These are phyloP conservation scores for Elsinoe fawcettii DNA, from an alignment of 2,329 filamentous ascomycete genomes.

Conservation along the genomic window DNA sequence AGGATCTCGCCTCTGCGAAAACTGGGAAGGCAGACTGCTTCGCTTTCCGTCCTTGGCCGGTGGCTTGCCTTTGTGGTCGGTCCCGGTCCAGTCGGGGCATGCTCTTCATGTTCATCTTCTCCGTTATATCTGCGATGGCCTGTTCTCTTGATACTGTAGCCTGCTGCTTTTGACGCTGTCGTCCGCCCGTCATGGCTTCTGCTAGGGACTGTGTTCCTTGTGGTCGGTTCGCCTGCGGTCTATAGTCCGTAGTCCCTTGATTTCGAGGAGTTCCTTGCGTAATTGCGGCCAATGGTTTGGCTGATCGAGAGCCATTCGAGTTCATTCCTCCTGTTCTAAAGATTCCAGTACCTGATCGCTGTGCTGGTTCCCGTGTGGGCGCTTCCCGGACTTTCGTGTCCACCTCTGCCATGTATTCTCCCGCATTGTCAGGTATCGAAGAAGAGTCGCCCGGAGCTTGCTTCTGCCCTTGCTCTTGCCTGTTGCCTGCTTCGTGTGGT, in stretches of 20 bases:
- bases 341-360: too few relatives aligned
- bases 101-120: slow-evolving; percentile 2
- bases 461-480: too few relatives aligned
- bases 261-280: not conserved
- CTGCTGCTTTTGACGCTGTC: not conserved
- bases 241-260: not conserved
- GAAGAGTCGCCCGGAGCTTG: too few relatives aligned
- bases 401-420: too few relatives aligned
- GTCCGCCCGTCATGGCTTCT: not conserved
- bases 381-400: too few relatives aligned
- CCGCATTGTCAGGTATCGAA: too few relatives aligned
- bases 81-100: slow-evolving; percentile 12
- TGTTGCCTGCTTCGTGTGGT: too few relatives aligned
- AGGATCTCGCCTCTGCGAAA: not conserved
- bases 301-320: too few relatives aligned
- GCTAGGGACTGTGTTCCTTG: not conserved
- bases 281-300: too few relatives aligned
- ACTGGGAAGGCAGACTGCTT: not conserved
- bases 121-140: slow-evolving; percentile 5
- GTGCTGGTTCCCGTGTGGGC: too few relatives aligned
- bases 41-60: not conserved
- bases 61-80: not conserved
- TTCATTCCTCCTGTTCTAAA: too few relatives aligned
- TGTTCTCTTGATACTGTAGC: not conserved
- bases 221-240: not conserved